Percentiles rank a stretch among this genome's conserved stretches.
These are phyloP conservation scores for Fusarium nodosum DNA, from an alignment of 2,329 filamentous ascomycete species.

Conservation along the genomic window DNA sequence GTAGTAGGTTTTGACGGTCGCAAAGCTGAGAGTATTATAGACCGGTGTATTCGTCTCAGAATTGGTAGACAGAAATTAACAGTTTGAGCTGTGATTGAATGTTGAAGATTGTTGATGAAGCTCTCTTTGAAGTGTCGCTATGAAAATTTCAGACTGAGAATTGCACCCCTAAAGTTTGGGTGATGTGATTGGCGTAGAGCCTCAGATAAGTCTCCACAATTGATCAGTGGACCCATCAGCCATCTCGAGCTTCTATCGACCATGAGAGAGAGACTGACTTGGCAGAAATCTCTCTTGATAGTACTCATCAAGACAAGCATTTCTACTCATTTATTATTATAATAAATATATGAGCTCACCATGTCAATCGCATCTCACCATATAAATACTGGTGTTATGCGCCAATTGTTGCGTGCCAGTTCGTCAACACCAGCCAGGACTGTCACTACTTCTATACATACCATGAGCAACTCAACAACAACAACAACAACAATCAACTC, in stretches of 20 bases:
- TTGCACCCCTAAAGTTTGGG: constrained; percentile 17
- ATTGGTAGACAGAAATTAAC: neutral
- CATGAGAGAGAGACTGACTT: constrained; percentile 4
- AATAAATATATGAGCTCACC: neutral
- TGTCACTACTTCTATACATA: constrained; percentile 1
- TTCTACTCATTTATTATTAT: neutral
- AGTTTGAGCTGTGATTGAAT: constrained; percentile 12
- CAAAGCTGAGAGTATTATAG: too few species aligned
- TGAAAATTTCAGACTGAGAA: constrained; percentile 39
- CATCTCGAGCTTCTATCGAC: constrained; percentile 24
- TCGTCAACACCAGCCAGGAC: constrained; percentile 3
- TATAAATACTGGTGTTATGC: constrained; percentile 11
- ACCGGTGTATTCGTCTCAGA: neutral
- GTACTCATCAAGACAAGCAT: neutral
- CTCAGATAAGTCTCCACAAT: constrained; percentile 5
- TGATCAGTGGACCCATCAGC: constrained; percentile 29
- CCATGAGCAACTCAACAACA: neutral
- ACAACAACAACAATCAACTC: neutral
- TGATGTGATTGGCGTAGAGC: constrained; percentile 39
- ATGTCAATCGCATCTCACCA: constrained; percentile 15
- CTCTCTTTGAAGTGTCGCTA: constrained; percentile 23
- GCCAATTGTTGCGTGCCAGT: constrained; percentile 24
- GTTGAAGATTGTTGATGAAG: constrained; percentile 35
- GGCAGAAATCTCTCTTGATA: neutral
- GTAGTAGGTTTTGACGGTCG: neutral